A percentile compares a stretch with the other conserved stretches of the same genome.
Conservation (phyloP, 306 rosid genomes). For the Quercus aquifolioides region DNA sequence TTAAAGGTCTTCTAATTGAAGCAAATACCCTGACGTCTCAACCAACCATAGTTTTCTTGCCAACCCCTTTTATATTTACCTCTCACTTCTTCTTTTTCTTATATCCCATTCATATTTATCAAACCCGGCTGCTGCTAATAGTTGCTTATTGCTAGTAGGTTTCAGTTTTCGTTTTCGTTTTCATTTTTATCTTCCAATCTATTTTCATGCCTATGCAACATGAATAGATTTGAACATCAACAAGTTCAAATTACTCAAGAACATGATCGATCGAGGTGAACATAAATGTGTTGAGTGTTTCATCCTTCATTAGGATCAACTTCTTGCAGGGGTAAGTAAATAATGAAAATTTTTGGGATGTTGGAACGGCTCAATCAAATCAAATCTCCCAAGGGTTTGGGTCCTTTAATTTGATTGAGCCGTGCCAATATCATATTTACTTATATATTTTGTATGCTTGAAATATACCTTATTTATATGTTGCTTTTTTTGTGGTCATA, state of each 20-base stretch:
- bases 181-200: neutral
- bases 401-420: slow-evolving; percentile 82
- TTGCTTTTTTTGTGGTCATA: neutral
- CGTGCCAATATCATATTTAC: slow-evolving; percentile 75
- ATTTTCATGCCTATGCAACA: neutral
- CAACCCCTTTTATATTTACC: slow-evolving; percentile 19
- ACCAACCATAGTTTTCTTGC: slow-evolving; percentile 27
- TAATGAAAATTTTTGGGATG: slow-evolving; percentile 28
- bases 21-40: slow-evolving; percentile 40
- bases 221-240: neutral
- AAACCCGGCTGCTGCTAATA: neutral
- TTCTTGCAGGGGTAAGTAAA: neutral
- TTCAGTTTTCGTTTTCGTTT: neutral
- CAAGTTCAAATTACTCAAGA: neutral
- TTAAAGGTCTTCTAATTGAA: slow-evolving; percentile 15
- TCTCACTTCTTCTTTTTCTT: slow-evolving; percentile 15
- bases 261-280: neutral
- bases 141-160: neutral
- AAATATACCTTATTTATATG: neutral
- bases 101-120: neutral
- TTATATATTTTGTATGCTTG: neutral
- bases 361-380: slow-evolving; percentile 85
- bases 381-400: slow-evolving; percentile 50
- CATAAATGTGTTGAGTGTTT: neutral
- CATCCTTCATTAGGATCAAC: neutral